These are phyloP conservation scores for Draba incana DNA, from an alignment of 345 rosid species.

Conservation along the genomic window DNA sequence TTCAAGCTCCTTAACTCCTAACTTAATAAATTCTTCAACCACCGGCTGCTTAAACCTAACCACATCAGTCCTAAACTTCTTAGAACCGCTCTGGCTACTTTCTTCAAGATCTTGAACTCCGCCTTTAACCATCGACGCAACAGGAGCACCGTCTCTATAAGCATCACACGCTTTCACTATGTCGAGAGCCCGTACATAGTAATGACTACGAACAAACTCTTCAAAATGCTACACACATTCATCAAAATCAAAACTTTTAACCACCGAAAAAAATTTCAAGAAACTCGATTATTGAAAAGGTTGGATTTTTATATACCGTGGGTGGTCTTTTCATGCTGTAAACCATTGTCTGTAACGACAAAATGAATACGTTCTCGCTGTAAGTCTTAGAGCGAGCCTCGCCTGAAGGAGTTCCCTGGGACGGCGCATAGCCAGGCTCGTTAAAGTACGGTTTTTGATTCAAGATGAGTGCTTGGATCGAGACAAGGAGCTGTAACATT, in stretches of 20 bases:
- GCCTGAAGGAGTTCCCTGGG: slow-evolving; percentile 52
- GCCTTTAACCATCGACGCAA: slow-evolving; percentile 68
- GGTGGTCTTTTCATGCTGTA: slow-evolving; percentile 75
- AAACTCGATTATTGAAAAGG: background rate
- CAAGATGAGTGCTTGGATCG: slow-evolving; percentile 92
- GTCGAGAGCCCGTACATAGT: slow-evolving; percentile 54
- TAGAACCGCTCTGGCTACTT: slow-evolving; percentile 52
- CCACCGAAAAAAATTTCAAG: background rate
- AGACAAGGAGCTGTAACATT: slow-evolving; percentile 86
- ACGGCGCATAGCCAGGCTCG: slow-evolving; percentile 72
- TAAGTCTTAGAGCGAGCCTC: slow-evolving; percentile 57
- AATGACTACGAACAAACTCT: slow-evolving; percentile 75
- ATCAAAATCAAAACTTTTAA: slow-evolving; percentile 20
- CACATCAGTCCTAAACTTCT: slow-evolving; percentile 49
- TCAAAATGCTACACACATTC: slow-evolving; percentile 65
- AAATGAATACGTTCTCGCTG: slow-evolving; percentile 65
- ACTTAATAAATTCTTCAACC: slow-evolving; percentile 46
- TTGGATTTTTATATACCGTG: slow-evolving; percentile 47
- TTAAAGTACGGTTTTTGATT: slow-evolving; percentile 89
- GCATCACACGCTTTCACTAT: slow-evolving; percentile 77
- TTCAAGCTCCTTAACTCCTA: slow-evolving; percentile 50
- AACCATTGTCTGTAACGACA: slow-evolving; percentile 75
- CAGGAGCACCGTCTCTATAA: slow-evolving; percentile 73
- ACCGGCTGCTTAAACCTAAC: slow-evolving; percentile 43
- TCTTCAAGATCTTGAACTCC: slow-evolving; percentile 67